Evolutionary conservation across 345 rosid species (phyloP), one percentile per base, ranked within the genome.

Genomic region (Balakata baccata): DNA sequence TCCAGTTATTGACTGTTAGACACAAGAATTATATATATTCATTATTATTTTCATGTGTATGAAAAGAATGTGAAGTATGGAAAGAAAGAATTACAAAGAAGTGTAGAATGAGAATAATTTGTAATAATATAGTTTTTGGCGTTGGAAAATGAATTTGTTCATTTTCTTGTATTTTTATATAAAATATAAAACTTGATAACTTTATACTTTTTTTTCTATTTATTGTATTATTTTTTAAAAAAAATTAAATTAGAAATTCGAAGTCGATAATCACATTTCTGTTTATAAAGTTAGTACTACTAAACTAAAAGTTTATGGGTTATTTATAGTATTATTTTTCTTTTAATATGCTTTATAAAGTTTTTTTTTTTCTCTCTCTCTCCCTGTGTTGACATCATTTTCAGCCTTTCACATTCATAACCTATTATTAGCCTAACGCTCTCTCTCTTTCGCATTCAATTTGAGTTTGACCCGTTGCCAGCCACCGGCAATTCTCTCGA

Each of bases 391-490:
- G 11, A 41, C 57, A 66, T 73, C 69, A 6, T 54, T 73, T 73
- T 68, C 77, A 67, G 34, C 16, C 64, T 59, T 73, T 72, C 77
- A 66, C 72, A 77, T 65, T 54, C 66, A 53, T 2, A 34, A 22
- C 64, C 53, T 2, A n/a, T n/a, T 45, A 74, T 64, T 51, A 53
- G 41, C 72, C 72, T 46, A 20, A 34, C 46, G 68, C 75, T 69
- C 64, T 66, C 77, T 68, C 71, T 72, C 78, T 70, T 39, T 83
- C 83, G 8, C 68, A 77, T 75, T 84, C 87, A 77, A 52, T 87
- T 86, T 87, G 96, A 90, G 86, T 86, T 89, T 86, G 97, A 90
- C 96, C 92, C 86, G 83, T 84, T 77, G 92, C 92, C 98, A 84
- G 86, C 94, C 89, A 89, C 85, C 89, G 81, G 66, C 87, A 85